phyloP scores from a whole-genome alignment of 306 rosid species.

The Fragaria ananassa region DNA sequence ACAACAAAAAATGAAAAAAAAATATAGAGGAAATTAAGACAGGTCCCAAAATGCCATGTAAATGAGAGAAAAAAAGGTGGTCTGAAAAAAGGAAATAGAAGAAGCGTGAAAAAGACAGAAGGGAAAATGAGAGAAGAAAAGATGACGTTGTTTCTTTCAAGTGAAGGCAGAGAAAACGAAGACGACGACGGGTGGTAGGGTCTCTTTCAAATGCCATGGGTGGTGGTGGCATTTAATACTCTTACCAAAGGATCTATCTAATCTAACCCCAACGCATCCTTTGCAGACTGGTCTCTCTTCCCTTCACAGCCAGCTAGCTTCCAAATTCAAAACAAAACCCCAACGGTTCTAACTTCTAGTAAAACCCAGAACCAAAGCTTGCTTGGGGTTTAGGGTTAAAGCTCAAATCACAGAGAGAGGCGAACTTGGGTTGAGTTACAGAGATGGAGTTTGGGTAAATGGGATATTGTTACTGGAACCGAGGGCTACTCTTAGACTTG shows the following conservation, averaged over 20 bases:
- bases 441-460: neutral
- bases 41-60: conserved; percentile 18
- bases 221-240: conserved; percentile 26
- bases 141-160: conserved; percentile 42
- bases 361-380: conserved; percentile 3
- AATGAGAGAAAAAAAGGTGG: conserved; percentile 10
- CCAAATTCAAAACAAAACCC: neutral
- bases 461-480: neutral
- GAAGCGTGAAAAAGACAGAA: conserved; percentile 5
- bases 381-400: neutral
- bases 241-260: conserved; percentile 16
- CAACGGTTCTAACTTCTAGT: conserved; percentile 28
- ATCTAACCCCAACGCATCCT: conserved; percentile 22
- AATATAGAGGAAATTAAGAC: neutral
- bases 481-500: neutral
- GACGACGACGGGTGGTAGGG: conserved; percentile 23
- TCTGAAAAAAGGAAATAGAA: conserved; percentile 27
- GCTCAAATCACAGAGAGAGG: neutral
- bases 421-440: neutral
- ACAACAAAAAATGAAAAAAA: too few relatives aligned
- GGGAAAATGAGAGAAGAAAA: conserved; percentile 12
- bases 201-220: conserved; percentile 40
- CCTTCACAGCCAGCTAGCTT: neutral
- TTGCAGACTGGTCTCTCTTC: neutral
- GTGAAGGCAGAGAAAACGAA: conserved; percentile 30